Evolutionary conservation across 768 basidiomycete species (phyloP).

Genomic region (Chalciporus sphaerocephalus): DNA sequence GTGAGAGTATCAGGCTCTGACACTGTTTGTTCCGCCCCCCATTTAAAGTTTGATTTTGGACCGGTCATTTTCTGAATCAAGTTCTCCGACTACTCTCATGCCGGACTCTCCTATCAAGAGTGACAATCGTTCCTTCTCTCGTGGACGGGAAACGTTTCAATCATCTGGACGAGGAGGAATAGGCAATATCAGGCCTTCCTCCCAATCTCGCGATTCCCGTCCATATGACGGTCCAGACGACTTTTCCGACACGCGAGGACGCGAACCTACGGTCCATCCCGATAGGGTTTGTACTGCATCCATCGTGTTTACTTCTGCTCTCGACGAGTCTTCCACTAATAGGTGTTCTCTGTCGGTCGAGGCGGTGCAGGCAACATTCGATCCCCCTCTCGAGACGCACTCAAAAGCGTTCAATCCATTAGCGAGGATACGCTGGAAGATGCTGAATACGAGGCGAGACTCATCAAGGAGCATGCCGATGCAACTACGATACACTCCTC

Average conservation of each 20-base stretch:
- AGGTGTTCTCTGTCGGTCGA: constrained; percentile 57
- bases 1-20: too few relatives aligned
- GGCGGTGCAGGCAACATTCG: constrained; percentile 86
- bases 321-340: not conserved
- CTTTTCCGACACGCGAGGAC: constrained; percentile 51
- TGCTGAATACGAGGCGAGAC: constrained; percentile 19
- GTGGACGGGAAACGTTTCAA: constrained; percentile 10
- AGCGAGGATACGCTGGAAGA: constrained; percentile 23
- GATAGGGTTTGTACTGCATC: constrained; percentile 31
- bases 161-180: constrained; percentile 66
- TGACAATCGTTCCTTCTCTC: not conserved
- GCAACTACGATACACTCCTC: constrained; percentile 42
- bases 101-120: not conserved
- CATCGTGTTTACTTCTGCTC: not conserved
- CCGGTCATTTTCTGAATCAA: too few relatives aligned
- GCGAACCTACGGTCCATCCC: constrained; percentile 45
- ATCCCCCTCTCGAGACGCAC: constrained; percentile 60
- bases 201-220: constrained; percentile 42
- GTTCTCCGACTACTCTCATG: too few relatives aligned
- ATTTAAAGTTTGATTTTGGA: too few relatives aligned
- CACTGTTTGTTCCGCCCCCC: too few relatives aligned
- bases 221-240: constrained; percentile 49
- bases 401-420: constrained; percentile 23
- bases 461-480: constrained; percentile 28
- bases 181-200: constrained; percentile 59